Evolutionary conservation across 192 early-diverging fungal species (phyloP), one percentile per base, ranked within the genome.

Genomic region (Phycomyces blakesleeanus): DNA sequence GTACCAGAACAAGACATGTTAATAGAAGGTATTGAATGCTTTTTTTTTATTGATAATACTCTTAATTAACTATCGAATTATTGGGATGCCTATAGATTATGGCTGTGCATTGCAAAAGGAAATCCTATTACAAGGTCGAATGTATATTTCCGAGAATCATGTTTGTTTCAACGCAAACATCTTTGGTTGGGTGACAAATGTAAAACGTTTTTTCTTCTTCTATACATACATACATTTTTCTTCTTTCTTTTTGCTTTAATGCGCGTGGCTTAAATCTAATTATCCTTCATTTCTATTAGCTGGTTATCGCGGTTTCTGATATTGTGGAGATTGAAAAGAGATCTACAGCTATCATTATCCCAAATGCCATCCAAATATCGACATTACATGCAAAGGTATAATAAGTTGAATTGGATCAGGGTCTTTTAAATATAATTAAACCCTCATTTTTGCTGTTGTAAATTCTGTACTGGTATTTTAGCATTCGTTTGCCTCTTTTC

Each of bases 31-130:
- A 71, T n/a, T n/a, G n/a, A n/a, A n/a, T n/a, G n/a, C n/a, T n/a
- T n/a, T n/a, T n/a, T n/a, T n/a, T n/a, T n/a, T n/a, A n/a, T n/a
- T n/a, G n/a, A n/a, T n/a, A n/a, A n/a, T n/a, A n/a, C n/a, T n/a
- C n/a, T n/a, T n/a, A n/a, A n/a, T n/a, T n/a, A n/a, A n/a, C n/a
- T n/a, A n/a, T n/a, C n/a, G n/a, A n/a, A n/a, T n/a, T n/a, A n/a
- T n/a, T n/a, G n/a, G n/a, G n/a, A n/a, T n/a, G n/a, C 16, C 20
- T 26, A 20, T 75, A 80, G 89, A 93, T 76, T 91, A 85, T 70
- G 83, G 86, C 0, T 95, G 93, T 57, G 93, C 93, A 1, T 73
- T 92, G 53, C 92, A 95, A 75, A 90, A 91, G 52, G 93, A 95
- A 51, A 93, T 95, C 42, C 76, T 95, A 5, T 83, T 91, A 16